A percentile compares a stretch with the other conserved stretches of the same genome.
Evolutionary conservation across 129 eudicot species (phyloP).

Genomic region (Gnaphalium uliginosum): DNA sequence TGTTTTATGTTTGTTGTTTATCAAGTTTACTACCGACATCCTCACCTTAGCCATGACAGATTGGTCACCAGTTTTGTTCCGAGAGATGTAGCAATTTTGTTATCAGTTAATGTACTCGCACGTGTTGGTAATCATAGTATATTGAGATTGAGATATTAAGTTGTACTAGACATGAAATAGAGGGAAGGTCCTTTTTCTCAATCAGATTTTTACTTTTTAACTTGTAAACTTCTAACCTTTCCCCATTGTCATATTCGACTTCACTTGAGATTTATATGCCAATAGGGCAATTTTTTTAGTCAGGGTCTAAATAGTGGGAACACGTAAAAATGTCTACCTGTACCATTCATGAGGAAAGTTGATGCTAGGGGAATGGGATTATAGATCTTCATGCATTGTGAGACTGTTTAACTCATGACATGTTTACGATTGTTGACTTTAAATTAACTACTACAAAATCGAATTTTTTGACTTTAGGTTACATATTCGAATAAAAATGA

Average conservation of each 20-base stretch:
- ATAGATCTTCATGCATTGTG: too few relatives aligned
- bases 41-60: background rate
- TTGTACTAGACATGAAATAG: background rate
- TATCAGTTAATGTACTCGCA: background rate
- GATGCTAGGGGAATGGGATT: too few relatives aligned
- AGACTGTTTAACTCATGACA: too few relatives aligned
- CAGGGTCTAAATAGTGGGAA: too few relatives aligned
- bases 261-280: background rate
- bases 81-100: constrained; percentile 9
- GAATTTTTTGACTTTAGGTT: too few relatives aligned
- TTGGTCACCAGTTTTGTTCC: constrained; percentile 23
- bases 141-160: background rate
- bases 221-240: too few relatives aligned
- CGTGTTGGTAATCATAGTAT: background rate
- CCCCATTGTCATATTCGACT: background rate
- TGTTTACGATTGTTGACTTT: too few relatives aligned
- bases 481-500: too few relatives aligned
- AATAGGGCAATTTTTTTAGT: background rate
- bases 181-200: background rate
- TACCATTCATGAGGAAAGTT: too few relatives aligned
- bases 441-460: too few relatives aligned
- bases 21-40: background rate
- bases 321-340: too few relatives aligned
- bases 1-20: background rate
- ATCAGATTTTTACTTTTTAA: background rate